A percentile compares a stretch with the other conserved stretches of the same genome.
phyloP scores from a whole-genome alignment of 371 early-diverging fungal genomes.

The Amoeboaphelidium occidentale region DNA sequence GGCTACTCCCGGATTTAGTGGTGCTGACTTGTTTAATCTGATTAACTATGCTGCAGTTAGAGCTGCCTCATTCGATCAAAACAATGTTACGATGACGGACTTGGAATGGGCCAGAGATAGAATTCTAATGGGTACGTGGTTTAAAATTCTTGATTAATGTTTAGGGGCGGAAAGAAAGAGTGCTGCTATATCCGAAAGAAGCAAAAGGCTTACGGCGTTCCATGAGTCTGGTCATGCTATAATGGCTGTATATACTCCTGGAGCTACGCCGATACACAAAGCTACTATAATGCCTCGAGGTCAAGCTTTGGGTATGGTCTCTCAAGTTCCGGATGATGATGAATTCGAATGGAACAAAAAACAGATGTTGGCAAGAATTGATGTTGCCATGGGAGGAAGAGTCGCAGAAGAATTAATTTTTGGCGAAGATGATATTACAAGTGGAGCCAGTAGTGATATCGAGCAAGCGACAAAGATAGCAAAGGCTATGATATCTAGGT shows the following conservation, averaged over 20 bases:
- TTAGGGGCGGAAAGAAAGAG: conserved; percentile 58
- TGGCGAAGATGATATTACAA: conserved; percentile 76
- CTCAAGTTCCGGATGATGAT: conserved; percentile 80
- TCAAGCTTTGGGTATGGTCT: conserved; percentile 52
- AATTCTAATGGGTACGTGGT: conserved; percentile 59
- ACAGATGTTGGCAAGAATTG: conserved; percentile 66
- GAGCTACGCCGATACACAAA: conserved; percentile 90
- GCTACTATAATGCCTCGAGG: conserved; percentile 96
- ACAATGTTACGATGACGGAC: conserved; percentile 41
- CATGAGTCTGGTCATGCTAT: conserved; percentile 96
- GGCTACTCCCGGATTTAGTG: conserved; percentile 93
- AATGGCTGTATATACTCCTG: conserved; percentile 78
- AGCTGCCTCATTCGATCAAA: conserved; percentile 49
- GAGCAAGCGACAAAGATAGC: conserved; percentile 73
- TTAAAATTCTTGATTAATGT: neutral
- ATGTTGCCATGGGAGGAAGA: conserved; percentile 92
- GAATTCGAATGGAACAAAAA: conserved; percentile 51
- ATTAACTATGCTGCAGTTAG: conserved; percentile 86
- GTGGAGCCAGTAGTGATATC: conserved; percentile 78
- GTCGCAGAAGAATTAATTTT: conserved; percentile 85
- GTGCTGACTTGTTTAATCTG: conserved; percentile 89
- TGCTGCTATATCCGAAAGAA: conserved; percentile 67
- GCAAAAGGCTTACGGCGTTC: conserved; percentile 70
- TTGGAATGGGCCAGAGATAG: conserved; percentile 92
- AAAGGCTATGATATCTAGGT: conserved; percentile 64